Evolutionary conservation across 305 asterid species (phyloP).

Genomic region (Fraxinus ornus): DNA sequence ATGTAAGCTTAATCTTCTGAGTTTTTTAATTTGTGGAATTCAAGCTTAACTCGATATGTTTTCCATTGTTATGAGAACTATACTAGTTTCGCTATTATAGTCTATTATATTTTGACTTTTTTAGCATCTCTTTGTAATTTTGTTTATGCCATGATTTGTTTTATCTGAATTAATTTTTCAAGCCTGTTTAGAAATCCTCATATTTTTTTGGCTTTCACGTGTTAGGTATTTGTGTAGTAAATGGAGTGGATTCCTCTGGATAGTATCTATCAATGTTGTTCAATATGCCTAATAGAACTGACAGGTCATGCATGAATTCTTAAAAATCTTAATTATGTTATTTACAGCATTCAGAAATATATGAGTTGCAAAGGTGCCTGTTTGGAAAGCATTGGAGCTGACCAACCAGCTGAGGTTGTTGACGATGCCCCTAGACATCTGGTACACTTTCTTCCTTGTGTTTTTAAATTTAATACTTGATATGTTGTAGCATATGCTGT

Average conservation of each 20-base stretch:
- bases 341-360: slow-evolving; percentile 60
- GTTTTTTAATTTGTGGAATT: background rate
- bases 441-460: slow-evolving; percentile 40
- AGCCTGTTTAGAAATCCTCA: background rate
- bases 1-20: slow-evolving; percentile 44
- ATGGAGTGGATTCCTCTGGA: background rate
- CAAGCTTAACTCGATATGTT: background rate
- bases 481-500: background rate
- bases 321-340: slow-evolving; percentile 19
- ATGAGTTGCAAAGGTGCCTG: slow-evolving; percentile 82
- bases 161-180: background rate
- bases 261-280: background rate
- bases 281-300: background rate
- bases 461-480: background rate
- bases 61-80: background rate
- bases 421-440: slow-evolving; percentile 75
- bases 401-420: slow-evolving; percentile 92
- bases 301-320: background rate
- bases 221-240: background rate
- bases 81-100: background rate
- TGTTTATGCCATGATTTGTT: background rate
- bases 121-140: background rate
- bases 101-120: background rate
- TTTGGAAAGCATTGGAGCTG: slow-evolving; percentile 75
- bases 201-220: background rate